Base-by-base conservation (phyloP, 495 filamentous ascomycete species). In the Neurospora sp. region DNA sequence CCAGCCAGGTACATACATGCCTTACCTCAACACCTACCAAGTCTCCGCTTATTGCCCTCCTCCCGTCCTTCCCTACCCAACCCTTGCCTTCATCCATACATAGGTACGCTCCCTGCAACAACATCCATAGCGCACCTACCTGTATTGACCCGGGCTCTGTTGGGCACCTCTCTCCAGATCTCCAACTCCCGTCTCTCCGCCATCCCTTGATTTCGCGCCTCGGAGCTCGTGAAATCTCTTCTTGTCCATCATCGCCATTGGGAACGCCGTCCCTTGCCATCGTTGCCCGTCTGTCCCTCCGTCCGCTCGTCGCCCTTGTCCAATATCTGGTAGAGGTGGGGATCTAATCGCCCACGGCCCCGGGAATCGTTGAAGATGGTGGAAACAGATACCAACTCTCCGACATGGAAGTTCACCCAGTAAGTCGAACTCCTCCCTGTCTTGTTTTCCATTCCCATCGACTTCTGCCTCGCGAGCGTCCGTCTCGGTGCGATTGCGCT, bases 321-420 rank as follows among this genome's bases (percentile, higher is more conserved):
- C 70, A 41, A 69, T 69, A 74, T 74, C 74, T 77, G 74, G 78
- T 72, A 74, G 77, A 76, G 77, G 71, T 69, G 75, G 74, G 73
- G 69, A 73, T n/a, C 66, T 68, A 71, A 70, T 73, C 74, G 70
- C 77, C 75, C 68, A 74, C 76, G 39, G 68, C 68, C 22, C 53
- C 38, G 73, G 71, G 53, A 61, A 76, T 77, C 78, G 76, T 61
- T 79, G 77, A 94, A 91, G 85, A 99, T 99, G 96, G 94, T 96
- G 85, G 96, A 97, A 87, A 92, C 91, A 85, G 96, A 98, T 85
- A 87, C 91, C 83, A 91, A 88, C 84, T 88, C 93, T 82, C 95
- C 96, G 78, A 98, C 95, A 83, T 98, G 96, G 96, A 98, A 98
- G 88, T 99, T 99, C 86, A 99, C 96, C 84, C 96, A 99, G 96